Evolutionary conservation across 2,329 filamentous ascomycete species (phyloP), one percentile per base, ranked within the genome.

Genomic region (Alternaria postmessia): DNA sequence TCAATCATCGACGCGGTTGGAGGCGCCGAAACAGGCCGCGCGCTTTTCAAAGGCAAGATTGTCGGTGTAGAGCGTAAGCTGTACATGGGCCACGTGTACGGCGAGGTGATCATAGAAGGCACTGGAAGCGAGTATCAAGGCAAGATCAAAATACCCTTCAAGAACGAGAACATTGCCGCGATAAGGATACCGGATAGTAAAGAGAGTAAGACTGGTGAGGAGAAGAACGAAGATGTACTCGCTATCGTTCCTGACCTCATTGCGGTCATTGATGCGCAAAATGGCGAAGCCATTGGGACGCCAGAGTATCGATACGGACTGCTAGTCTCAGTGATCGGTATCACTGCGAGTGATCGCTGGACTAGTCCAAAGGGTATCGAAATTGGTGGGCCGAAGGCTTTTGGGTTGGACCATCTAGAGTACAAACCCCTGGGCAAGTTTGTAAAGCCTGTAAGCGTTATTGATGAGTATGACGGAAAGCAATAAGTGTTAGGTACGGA

Each of bases 131-230:
- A 62, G 24, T 73, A 69, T 41, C 32, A 66, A 7, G 87, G 87
- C 0, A 78, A 73, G 30, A 77, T 90, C 71, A 88, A 86, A 70
- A 88, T 91, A 49, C 88, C 89, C 0, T 91, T 91, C 80, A 91
- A 91, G 78, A 91, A 91, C 74, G 89, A 92, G 71, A 91, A 91
- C 68, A 89, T 91, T 44, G 85, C 85, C n/a, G 88, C 86, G 60
- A 75, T 66, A 60, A 76, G 56, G 53, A 68, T 66, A 69, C 78
- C 66, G 12, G 69, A 74, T 7, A 64, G 57, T 4, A 51, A 61
- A 16, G 68, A 69, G 2, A 70, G 63, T 51, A 63, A 67, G 43
- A 68, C 70, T 8, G 72, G 72, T 1, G 69, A 77, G 49, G 74
- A 78, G 49, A 72, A 71, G 41, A 77, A 75, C 39, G 78, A 79